phyloP scores from a whole-genome alignment of 495 filamentous ascomycete genomes.

The Tuber indicum region DNA sequence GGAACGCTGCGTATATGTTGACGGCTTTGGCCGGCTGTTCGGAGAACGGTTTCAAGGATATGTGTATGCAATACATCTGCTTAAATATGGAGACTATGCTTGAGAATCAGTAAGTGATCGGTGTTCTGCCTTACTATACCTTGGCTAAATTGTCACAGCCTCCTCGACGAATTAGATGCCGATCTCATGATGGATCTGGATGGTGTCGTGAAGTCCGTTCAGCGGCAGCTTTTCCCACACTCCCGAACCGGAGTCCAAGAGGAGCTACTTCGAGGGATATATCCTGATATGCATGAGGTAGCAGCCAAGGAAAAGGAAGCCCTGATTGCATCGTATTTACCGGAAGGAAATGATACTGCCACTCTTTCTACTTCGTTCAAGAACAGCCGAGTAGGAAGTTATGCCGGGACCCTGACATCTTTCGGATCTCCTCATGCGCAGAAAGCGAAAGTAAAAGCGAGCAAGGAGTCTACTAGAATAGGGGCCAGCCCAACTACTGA shows the following conservation, averaged over 20 bases:
- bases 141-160: conserved; percentile 43
- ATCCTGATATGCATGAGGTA: conserved; percentile 55
- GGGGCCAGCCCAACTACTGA: conserved; percentile 57
- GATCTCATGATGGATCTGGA: conserved; percentile 73
- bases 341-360: conserved; percentile 13
- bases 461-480: conserved; percentile 41
- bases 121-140: not conserved
- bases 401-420: not conserved
- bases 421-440: conserved; percentile 50
- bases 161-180: conserved; percentile 80
- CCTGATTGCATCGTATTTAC: conserved; percentile 45
- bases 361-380: conserved; percentile 5
- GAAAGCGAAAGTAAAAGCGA: conserved; percentile 49
- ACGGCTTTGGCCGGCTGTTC: conserved; percentile 76
- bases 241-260: conserved; percentile 69
- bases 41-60: conserved; percentile 79
- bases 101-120: conserved; percentile 61
- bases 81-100: conserved; percentile 83
- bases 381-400: conserved; percentile 8
- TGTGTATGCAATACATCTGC: conserved; percentile 82
- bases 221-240: conserved; percentile 65
- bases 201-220: conserved; percentile 69
- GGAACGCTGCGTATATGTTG: conserved; percentile 77
- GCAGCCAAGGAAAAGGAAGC: conserved; percentile 52
- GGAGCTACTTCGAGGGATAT: conserved; percentile 59